Base-by-base conservation (phyloP, 495 filamentous ascomycete genomes). In the Talaromyces nanjingensis region DNA sequence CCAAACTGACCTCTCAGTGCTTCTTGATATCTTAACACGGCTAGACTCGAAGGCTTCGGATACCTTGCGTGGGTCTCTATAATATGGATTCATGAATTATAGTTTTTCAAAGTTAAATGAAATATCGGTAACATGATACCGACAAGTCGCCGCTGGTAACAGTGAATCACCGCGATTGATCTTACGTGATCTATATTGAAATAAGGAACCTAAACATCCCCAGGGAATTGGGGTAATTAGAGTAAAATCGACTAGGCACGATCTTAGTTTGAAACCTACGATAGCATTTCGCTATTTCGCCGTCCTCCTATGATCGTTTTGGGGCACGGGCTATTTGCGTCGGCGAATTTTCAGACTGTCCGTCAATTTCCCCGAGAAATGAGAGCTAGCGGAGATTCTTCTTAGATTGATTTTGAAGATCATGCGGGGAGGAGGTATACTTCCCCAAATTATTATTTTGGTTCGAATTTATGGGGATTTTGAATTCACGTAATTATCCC, bases 41-140 rank as follows among this genome's bases (percentile, higher is more conserved):
- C 65, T 70, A 14, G 66, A 70, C 29, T 70, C 68, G 11, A 70
- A 70, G 56, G 68, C 68, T 34, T 68, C 66, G 11, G 68, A 70
- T 42, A 62, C 66, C 18, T 66, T 70, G 60, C 68, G 71, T 34
- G 54, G 71, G 39, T 64, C 57, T 58, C 55, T 59, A 59, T 59
- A 34, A 33, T 25, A 31, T 31, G 16, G 25, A 16, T 57, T n/a
- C 27, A 57, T 31, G 14, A 27, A 57, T 57, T 27, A 25, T 57
- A 14, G 8, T 52, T 22, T 24, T 24, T 54, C 3, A 24, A 54
- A 11, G 14, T 54, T 33, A 59, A 33, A 59, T 29, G 29, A 33
- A 34, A 18, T 16, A 29, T 31, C 16, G 34, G 55, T 29, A 59
- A 59, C 31, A 59, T 33, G 16, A 59, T 59, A 59, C n/a, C 55